Base-by-base conservation (phyloP, 345 rosid species). In the Pugionium cornutum region DNA sequence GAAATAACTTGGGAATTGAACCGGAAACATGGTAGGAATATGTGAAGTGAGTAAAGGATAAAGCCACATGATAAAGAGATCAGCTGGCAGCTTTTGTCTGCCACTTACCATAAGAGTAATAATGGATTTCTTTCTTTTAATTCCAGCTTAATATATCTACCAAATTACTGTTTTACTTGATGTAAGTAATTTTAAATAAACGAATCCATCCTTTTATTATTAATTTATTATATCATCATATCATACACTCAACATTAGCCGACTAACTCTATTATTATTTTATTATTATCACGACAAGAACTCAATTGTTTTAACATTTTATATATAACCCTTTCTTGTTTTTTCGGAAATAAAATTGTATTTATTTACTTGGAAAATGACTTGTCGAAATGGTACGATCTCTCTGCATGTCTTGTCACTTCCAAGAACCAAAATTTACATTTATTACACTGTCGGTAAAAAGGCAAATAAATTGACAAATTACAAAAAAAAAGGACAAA, bases 371-470 rank as follows among this genome's bases (percentile, higher is more conserved):
- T 34, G 35, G 70, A 54, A 27, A 66, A 26, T 42, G 62, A 66
- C 70, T 33, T 43, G 27, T 53, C 36, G 43, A 53, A 53, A 34
- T 33, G 42, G 27, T 34, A 31, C 30, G 40, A 51, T 32, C 11
- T 55, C 63, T 71, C 2, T 40, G 44, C 55, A 6, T 51, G 70
- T 50, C 46, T 44, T 51, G 54, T 58, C 66, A 58, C 8, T 50
- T 50, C 47, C 48, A 62, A 71, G 44, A 27, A 48, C 32, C 28
- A 47, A 63, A 31, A 7, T 7, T 56, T 7, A 32, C 32, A 40
- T 64, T 48, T 33, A 64, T 5, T 30, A 63, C 10, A 64, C 25
- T 57, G 59, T 72, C 65, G 70, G 70, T 29, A 48, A 64, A 42
- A 18, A 18, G 18, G 58, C 58, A 55, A 55, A 64, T 36, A 28